Conservation (phyloP, 139 green algal genomes). For the Astrephomene gubernaculifera region DNA sequence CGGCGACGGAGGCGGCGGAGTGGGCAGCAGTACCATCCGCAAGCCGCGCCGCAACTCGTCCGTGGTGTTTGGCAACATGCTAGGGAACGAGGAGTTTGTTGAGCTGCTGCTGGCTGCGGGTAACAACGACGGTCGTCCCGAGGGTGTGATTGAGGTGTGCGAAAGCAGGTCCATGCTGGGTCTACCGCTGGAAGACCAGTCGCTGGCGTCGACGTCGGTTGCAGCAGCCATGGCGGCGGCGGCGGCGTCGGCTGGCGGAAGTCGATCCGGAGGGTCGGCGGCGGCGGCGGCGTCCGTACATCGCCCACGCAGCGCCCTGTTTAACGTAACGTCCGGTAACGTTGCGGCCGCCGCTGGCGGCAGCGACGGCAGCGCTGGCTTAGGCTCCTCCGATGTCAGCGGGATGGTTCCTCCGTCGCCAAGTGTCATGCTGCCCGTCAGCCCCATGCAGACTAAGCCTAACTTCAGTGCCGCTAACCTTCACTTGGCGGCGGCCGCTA, state of each 20-base stretch:
- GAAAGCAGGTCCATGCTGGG: neutral
- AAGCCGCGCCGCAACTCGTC: constrained; percentile 2
- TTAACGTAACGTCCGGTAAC: too few species aligned
- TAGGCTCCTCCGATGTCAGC: neutral
- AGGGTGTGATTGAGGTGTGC: constrained; percentile 9
- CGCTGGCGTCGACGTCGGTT: neutral
- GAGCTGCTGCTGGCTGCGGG: neutral
- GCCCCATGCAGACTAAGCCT: too few species aligned
- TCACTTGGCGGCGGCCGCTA: too few species aligned
- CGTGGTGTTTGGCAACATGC: neutral
- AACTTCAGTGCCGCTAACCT: too few species aligned
- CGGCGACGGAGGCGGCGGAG: too few species aligned
- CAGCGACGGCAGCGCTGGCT: neutral
- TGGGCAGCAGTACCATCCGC: neutral
- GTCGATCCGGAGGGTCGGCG: too few species aligned
- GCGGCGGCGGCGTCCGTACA: neutral
- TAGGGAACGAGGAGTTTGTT: constrained; percentile 10
- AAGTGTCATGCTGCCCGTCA: constrained; percentile 8
- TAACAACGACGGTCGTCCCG: constrained; percentile 30
- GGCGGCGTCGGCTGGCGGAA: neutral
- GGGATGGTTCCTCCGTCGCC: too few species aligned
- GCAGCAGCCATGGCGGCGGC: neutral
- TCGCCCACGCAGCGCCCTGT: neutral
- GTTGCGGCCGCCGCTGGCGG: neutral
- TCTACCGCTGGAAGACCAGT: neutral